phyloP scores from a whole-genome alignment of 495 filamentous ascomycete species.

The Xylaria acuta region DNA sequence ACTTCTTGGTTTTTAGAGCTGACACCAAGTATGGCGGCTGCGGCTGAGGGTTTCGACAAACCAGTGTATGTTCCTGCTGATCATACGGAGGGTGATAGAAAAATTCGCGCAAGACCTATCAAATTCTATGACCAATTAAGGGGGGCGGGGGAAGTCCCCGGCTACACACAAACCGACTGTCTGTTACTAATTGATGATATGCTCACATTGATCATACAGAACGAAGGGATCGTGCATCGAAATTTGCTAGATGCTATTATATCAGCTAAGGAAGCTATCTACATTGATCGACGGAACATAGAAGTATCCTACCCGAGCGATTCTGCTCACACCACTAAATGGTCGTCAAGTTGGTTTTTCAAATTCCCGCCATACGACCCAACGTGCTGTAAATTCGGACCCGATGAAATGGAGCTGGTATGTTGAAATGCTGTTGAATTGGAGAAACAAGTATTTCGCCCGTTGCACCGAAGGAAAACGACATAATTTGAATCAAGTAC shows the following conservation, averaged over 20 bases:
- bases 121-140: background rate
- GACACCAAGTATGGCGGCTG: background rate
- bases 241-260: background rate
- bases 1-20: background rate
- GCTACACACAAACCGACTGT: background rate
- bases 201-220: background rate
- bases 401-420: background rate
- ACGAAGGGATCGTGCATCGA: background rate
- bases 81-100: accelerated
- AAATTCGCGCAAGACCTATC: background rate
- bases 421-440: background rate
- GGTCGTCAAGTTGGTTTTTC: constrained; percentile 2
- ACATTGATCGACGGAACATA: background rate
- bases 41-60: background rate
- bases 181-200: background rate
- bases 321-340: background rate
- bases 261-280: background rate
- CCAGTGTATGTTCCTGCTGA: background rate
- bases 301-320: background rate
- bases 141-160: too few species aligned
- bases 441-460: background rate
- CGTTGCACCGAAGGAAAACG: too few species aligned
- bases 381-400: too few species aligned
- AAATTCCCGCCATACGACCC: background rate
- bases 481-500: too few species aligned